Evolutionary conservation across 768 basidiomycete species (phyloP), one percentile per base, ranked within the genome.

Genomic region (Auricularia auricula-judae): DNA sequence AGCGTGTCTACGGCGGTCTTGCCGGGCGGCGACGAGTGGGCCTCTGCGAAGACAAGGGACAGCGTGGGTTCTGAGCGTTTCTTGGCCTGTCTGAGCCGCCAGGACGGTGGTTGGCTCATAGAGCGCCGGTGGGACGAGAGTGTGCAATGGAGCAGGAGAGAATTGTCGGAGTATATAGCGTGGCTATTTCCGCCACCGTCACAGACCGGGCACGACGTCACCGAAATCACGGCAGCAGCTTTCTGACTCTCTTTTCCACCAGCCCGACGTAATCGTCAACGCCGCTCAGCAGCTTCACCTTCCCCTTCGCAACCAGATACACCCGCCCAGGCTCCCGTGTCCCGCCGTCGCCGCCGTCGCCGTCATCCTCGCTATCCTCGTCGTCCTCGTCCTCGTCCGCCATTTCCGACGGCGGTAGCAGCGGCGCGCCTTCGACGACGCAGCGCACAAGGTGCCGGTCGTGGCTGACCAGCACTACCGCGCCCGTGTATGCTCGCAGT

Each of bases 401-500:
- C 14, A 61, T 14, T 18, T 59, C 56, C 3, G 56, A 59, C 56
- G 56, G 56, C 56, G 56, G 56, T 29, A 59, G 29, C 23, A 59
- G 29, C 34, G 56, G 56, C 34, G 21, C 29, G 34, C 56, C 64
- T 23, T 67, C 68, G 14, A 71, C 67, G 33, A 68, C 67, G 3
- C 65, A 68, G 56, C 72, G 70, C 35, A 66, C 59, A 3, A 71
- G 66, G 36, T 67, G 77, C 71, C 82, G 76, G 68, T 89, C 87
- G 69, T 89, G 87, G 56, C 84, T 86, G 61, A 88, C 81, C n/a
- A 87, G 74, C 10, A 87, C 74, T 36, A 88, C 70, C 1, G 81
- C 85, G 0, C 87, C 86, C 34, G 72, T 73, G 67, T 79, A 88
- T 14, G 70, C 72, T 60, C 76, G 76, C 51, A 88, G 74, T 7